phyloP scores from a whole-genome alignment of 495 filamentous ascomycete genomes.

The Tuber borchii region DNA sequence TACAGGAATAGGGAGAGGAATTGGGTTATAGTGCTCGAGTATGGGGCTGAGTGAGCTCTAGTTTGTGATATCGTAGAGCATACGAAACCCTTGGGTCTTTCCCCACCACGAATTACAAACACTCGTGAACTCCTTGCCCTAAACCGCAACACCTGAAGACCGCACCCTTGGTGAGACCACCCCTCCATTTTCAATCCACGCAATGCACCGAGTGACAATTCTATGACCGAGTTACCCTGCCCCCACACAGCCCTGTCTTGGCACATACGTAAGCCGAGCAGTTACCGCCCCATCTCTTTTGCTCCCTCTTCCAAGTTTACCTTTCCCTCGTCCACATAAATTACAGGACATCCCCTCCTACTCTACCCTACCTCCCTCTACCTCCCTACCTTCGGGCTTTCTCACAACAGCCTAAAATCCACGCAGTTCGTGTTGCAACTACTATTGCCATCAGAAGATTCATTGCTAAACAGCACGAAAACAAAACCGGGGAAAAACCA shows the following conservation, averaged over 20 bases:
- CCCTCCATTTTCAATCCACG: not conserved
- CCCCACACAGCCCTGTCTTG: constrained; percentile 1
- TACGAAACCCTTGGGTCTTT: not conserved
- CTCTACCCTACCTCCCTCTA: not conserved
- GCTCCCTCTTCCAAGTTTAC: not conserved
- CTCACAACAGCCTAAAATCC: not conserved
- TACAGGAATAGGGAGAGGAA: not conserved
- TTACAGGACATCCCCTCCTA: not conserved
- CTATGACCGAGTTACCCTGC: constrained; percentile 10
- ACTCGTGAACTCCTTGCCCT: not conserved
- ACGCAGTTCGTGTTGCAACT: not conserved
- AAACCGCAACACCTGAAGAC: not conserved
- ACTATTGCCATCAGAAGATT: not conserved
- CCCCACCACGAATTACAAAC: not conserved
- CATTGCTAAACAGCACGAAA: not conserved
- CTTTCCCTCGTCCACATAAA: not conserved
- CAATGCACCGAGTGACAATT: not conserved
- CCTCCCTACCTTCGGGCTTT: not conserved
- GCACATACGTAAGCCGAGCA: not conserved
- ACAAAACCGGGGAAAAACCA: not conserved
- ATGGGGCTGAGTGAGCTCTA: not conserved
- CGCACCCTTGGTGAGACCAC: not conserved
- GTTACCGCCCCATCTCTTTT: not conserved
- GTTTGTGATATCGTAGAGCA: not conserved
- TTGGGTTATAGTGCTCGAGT: not conserved